Percentiles rank a stretch among this genome's conserved stretches.
These are phyloP conservation scores for Parmelia sp. DNA, from an alignment of 495 filamentous ascomycete genomes.

Conservation along the genomic window DNA sequence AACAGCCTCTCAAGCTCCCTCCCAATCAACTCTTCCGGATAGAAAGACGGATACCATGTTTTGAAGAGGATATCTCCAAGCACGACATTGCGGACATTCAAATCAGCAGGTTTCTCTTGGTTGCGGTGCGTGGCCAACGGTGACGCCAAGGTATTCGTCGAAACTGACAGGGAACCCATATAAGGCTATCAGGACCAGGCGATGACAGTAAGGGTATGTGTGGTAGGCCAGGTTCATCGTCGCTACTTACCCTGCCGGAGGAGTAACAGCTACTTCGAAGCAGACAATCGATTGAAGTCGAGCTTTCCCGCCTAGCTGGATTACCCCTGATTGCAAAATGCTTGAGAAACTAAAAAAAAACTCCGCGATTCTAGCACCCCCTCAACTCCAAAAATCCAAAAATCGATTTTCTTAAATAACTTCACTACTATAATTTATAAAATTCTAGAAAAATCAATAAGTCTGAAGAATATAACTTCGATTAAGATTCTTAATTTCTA, in stretches of 20 bases:
- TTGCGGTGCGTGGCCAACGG: conserved; percentile 23
- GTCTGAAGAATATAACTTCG: too few relatives aligned
- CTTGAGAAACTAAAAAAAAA: too few relatives aligned
- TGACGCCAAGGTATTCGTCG: conserved; percentile 14
- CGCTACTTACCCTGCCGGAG: neutral
- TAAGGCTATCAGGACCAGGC: conserved; percentile 2
- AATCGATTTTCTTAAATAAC: too few relatives aligned
- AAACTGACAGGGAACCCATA: conserved; percentile 16
- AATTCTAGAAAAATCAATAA: too few relatives aligned
- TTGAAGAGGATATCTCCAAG: conserved; percentile 67
- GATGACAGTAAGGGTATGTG: neutral
- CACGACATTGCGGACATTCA: conserved; percentile 68
- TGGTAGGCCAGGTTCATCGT: neutral
- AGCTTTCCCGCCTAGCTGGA: neutral
- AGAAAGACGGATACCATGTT: conserved; percentile 73
- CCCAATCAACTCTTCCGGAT: conserved; percentile 69
- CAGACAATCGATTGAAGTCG: neutral
- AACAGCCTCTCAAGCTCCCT: conserved; percentile 62
- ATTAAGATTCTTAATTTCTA: too few relatives aligned
- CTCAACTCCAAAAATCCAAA: too few relatives aligned
- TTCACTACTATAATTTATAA: too few relatives aligned
- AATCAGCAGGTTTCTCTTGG: conserved; percentile 40
- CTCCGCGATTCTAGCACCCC: too few relatives aligned
- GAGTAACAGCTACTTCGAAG: neutral
- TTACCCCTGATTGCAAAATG: too few relatives aligned